Evolutionary conservation across 1,284 basidiomycete genomes (phyloP), one percentile per base, ranked within the genome.

Genomic region (Tilletia caries): DNA sequence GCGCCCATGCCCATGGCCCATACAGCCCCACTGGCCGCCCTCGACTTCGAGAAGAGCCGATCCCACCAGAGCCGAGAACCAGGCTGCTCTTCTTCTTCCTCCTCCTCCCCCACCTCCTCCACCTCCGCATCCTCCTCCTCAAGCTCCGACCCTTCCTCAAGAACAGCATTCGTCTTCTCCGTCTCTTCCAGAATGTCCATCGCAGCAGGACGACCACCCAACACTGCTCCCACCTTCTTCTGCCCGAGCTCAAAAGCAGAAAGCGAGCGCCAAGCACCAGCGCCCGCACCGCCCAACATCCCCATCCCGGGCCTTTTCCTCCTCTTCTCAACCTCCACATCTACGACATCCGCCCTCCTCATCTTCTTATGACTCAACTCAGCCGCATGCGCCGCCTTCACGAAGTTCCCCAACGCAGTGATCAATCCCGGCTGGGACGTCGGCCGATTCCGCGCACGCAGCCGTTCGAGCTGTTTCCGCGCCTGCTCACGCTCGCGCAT

Each of bases 321-420:
- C 13, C 48, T 20, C 2, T n/a, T 6, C 48, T 18, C 20, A n/a
- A 41, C 1, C 37, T 10, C 1, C 37, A 41, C 37, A 41, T 5
- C 37, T 41, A 41, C 2, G 2, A 41, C 15, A 10, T 41, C 37
- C 37, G 8, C 37, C 37, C 15, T 6, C 18, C 23, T 20, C 20
- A 50, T 25, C 48, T 50, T 50, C 48, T 50, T 41, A 25, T 50
- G 48, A 50, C 48, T 50, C 20, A 50, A 18, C 48, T 82, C 80
- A 12, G 79, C 78, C 2, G 81, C 80, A 62, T 82, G 76, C 2
- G 81, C 81, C 18, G 81, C 79, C 18, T 73, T 76, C 34, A 82
- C 79, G 70, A 82, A 82, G 64, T 82, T 81, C 68, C 70, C 67
- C 58, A 82, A 69, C 0, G 81, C 81, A 1, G 76, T 79, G 12